Percentiles rank a stretch among this genome's conserved stretches.
These are phyloP conservation scores for Mycena vulgaris DNA, from an alignment of 768 basidiomycete species.

Conservation along the genomic window DNA sequence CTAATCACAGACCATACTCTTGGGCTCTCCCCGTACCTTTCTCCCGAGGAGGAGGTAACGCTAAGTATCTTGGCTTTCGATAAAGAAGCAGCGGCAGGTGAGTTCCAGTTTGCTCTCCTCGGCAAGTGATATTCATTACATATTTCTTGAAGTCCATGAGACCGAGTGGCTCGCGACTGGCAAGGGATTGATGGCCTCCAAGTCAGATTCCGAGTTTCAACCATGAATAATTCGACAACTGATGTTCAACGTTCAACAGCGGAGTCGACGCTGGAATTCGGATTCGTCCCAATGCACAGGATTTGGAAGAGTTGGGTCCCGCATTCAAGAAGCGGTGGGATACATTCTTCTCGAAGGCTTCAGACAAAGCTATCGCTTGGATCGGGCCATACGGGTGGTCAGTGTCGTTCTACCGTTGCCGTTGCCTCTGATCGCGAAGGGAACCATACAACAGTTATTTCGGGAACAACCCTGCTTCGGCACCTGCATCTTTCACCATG, in stretches of 20 bases:
- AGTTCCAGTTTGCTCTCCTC: too few species aligned
- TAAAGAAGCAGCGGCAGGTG: neutral
- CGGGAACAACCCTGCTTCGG: neutral
- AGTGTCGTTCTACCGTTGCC: neutral
- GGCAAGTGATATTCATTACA: neutral
- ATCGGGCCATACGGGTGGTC: slow-evolving; percentile 53
- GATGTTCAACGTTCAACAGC: slow-evolving; percentile 44
- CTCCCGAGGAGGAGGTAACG: neutral
- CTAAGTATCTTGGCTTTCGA: neutral
- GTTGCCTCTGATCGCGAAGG: neutral
- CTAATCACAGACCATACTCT: neutral
- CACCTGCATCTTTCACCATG: slow-evolving; percentile 41
- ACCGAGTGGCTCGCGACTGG: neutral
- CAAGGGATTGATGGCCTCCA: neutral
- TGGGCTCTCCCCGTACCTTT: neutral
- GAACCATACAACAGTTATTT: slow-evolving; percentile 47
- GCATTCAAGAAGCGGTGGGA: slow-evolving; percentile 65
- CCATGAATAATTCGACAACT: neutral
- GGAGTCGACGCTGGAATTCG: slow-evolving; percentile 69
- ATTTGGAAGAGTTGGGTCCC: slow-evolving; percentile 64
- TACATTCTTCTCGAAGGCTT: slow-evolving; percentile 60
- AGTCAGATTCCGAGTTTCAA: neutral
- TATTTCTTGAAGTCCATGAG: neutral
- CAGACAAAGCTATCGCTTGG: slow-evolving; percentile 68
- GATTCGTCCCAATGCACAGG: slow-evolving; percentile 63